Evolutionary conservation across 2,329 filamentous ascomycete species (phyloP).

Genomic region (Penicillium sp.): DNA sequence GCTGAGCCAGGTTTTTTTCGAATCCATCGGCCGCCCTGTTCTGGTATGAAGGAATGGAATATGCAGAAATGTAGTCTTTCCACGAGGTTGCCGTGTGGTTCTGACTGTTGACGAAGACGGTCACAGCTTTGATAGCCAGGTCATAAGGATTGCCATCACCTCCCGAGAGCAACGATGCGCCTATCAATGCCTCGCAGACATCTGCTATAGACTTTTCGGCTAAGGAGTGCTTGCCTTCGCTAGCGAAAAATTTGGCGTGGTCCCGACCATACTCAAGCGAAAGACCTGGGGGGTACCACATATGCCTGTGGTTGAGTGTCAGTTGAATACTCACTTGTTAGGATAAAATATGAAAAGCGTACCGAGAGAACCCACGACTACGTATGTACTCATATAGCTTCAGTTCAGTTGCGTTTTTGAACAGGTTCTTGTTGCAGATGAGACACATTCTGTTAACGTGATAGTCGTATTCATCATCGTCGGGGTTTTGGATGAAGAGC

Average conservation of each 20-base stretch:
- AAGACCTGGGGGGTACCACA: constrained; percentile 85
- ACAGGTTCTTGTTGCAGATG: constrained; percentile 87
- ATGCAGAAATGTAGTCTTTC: constrained; percentile 69
- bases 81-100: constrained; percentile 70
- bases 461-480: constrained; percentile 78
- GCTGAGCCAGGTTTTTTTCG: constrained; percentile 65
- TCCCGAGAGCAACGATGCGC: constrained; percentile 67
- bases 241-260: constrained; percentile 47
- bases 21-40: constrained; percentile 58
- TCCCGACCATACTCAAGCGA: constrained; percentile 71
- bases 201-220: constrained; percentile 90
- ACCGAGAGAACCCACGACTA: constrained; percentile 75
- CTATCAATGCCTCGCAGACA: constrained; percentile 91
- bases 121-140: constrained; percentile 59
- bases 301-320: constrained; percentile 50
- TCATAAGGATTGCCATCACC: constrained; percentile 54
- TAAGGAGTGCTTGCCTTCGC: constrained; percentile 59
- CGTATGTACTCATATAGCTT: constrained; percentile 73
- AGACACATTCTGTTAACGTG: constrained; percentile 89
- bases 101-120: constrained; percentile 61
- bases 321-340: neutral
- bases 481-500: constrained; percentile 71
- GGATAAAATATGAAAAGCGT: constrained; percentile 19
- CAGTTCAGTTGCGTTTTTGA: constrained; percentile 68
- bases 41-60: constrained; percentile 71